phyloP scores from a whole-genome alignment of 1,284 basidiomycete species.

The Neolentinus lepideus region DNA sequence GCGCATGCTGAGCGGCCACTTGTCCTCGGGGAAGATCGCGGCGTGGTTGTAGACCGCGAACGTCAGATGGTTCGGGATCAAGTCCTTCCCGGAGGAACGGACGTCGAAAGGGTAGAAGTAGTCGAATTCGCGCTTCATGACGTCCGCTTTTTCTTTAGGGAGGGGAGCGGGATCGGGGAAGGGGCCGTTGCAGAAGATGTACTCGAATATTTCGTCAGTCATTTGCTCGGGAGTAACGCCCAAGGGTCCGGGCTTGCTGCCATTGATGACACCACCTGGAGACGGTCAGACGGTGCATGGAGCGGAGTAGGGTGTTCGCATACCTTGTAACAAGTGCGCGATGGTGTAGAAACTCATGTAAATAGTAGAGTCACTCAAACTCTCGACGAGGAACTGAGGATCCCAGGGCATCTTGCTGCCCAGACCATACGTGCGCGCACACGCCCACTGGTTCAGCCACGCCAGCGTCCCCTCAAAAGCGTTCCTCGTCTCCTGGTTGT shows the following conservation, averaged over 20 bases:
- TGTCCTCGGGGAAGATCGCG: constrained; percentile 90
- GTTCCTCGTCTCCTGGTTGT: constrained; percentile 84
- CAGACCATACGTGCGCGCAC: constrained; percentile 93
- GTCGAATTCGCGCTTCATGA: constrained; percentile 86
- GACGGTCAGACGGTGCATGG: constrained; percentile 10
- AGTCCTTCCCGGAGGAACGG: constrained; percentile 97
- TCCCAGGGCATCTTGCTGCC: constrained; percentile 98
- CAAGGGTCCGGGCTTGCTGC: constrained; percentile 74
- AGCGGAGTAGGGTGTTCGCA: constrained; percentile 14
- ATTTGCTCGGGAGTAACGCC: constrained; percentile 87
- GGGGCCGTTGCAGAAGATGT: constrained; percentile 75
- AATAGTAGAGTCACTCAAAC: constrained; percentile 95
- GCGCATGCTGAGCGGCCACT: constrained; percentile 90
- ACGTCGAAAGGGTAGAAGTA: constrained; percentile 99
- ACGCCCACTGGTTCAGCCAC: constrained; percentile 99
- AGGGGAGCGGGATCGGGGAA: constrained; percentile 69
- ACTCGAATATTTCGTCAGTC: constrained; percentile 98
- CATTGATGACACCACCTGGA: constrained; percentile 67
- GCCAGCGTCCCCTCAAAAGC: constrained; percentile 88
- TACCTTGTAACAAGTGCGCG: constrained; percentile 82
- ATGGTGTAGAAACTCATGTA: constrained; percentile 99
- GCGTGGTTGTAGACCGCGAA: constrained; percentile 95
- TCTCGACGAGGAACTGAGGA: constrained; percentile 93
- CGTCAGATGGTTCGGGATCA: constrained; percentile 95
- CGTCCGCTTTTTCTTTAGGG: constrained; percentile 72